phyloP scores from a whole-genome alignment of 176 grass and related monocot species.

The Cenchrus americanus region DNA sequence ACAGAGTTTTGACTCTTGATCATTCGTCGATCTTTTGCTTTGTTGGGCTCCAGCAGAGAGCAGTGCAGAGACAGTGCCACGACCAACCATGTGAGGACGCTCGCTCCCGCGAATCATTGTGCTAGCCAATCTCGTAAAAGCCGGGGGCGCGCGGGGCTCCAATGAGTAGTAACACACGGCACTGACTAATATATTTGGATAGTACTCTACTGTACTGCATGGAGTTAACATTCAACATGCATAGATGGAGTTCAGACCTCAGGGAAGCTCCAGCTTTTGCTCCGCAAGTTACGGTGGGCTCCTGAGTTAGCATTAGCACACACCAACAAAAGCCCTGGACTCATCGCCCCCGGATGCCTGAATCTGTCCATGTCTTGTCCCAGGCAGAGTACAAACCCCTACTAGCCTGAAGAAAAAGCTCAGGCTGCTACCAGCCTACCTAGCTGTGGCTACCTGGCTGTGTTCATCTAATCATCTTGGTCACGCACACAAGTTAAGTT shows the following conservation, averaged over 20 bases:
- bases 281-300: conserved; percentile 63
- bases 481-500: background rate
- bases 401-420: conserved; percentile 1
- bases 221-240: background rate
- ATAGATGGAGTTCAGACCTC: background rate
- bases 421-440: background rate
- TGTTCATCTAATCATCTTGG: too few species aligned
- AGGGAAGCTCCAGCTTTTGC: conserved; percentile 50
- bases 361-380: background rate
- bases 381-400: background rate
- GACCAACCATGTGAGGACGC: conserved; percentile 45
- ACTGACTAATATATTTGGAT: background rate
- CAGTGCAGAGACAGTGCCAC: conserved; percentile 27
- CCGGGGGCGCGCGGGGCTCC: background rate
- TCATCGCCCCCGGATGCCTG: background rate
- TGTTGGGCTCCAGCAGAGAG: background rate
- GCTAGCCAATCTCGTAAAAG: conserved; percentile 52
- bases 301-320: background rate
- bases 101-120: conserved; percentile 52
- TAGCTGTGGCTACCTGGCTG: too few species aligned
- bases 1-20: conserved; percentile 5
- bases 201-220: background rate
- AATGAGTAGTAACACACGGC: conserved; percentile 41
- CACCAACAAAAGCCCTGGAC: background rate
- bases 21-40: background rate